Evolutionary conservation across 163 green algal species (phyloP), one percentile per base, ranked within the genome.

Genomic region (Chlamydomonas reinhardtii): DNA sequence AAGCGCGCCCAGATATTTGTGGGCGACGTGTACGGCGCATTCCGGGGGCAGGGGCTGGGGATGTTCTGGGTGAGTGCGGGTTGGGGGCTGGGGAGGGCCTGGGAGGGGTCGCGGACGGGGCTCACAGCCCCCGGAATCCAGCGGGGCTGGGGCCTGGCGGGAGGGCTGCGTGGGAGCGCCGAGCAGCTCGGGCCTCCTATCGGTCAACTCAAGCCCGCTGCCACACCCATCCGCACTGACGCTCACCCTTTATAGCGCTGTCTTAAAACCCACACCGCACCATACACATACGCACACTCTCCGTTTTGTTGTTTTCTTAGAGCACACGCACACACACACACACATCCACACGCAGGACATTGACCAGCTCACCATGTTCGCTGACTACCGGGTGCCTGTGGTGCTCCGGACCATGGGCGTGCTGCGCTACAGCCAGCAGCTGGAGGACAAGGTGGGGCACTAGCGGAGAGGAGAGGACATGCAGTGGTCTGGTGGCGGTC

Each of bases 1-100:
- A 99, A 99, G 92, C 92, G 97, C 6, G 97, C 97, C 0, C 97
- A 99, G 82, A 99, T 99, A 72, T 98, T 98, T 74, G 96, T 95
- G 16, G 97, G 89, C 1, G 96, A 98, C 74, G 62, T 99, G 72
- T 98, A 92, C 82, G 96, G 96, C 27, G 91, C 91, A 0, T 96
- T 97, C 62, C 65, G 76, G 20, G 97, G 96, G 29, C 12, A 84
- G 27, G 95, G 94, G 6, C 79, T 97, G 16, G 97, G 96, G 15
- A 39, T 65, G 20, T 98, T 99, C 84, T 80, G 80, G 69, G 79
- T 85, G 54, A 72, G 79, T 29, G 76, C 12, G 6, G 56, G 56
- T 6, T 1, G 5, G 59, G 2, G 59, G 4, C 4, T 29, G 24
- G 59, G 59, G 6, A 15, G 56, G 56, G n/a, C n/a, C n/a, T 65